Percentiles rank a stretch among this genome's conserved stretches.
Evolutionary conservation across 2,329 filamentous ascomycete genomes (phyloP).

Genomic region (Grosmannia huntii): DNA sequence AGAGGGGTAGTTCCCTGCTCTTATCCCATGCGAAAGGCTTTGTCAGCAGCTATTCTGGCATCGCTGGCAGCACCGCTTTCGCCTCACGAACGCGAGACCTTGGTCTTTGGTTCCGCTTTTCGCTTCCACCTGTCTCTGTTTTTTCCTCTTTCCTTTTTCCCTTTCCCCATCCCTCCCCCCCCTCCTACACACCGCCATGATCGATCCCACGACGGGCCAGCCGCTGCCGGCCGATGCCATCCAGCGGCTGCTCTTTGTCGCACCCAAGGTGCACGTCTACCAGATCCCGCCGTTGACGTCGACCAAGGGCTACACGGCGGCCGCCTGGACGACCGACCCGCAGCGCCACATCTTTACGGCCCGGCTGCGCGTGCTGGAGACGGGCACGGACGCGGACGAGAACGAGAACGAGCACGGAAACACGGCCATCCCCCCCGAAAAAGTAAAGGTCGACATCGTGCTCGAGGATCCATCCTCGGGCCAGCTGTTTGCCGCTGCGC

Average conservation of each 20-base stretch:
- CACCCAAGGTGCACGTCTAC: constrained; percentile 68
- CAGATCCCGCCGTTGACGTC: constrained; percentile 69
- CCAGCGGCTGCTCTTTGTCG: constrained; percentile 72
- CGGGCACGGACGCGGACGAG: constrained; percentile 36
- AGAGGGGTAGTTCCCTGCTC: neutral
- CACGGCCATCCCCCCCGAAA: constrained; percentile 25
- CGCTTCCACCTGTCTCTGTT: too few relatives aligned
- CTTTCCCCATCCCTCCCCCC: too few relatives aligned
- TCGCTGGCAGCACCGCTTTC: too few relatives aligned
- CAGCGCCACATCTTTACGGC: constrained; percentile 75
- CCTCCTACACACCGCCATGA: too few relatives aligned
- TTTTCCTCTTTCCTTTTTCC: too few relatives aligned
- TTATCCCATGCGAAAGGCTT: neutral
- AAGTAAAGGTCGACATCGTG: constrained; percentile 59
- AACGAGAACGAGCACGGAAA: constrained; percentile 13
- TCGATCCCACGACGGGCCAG: constrained; percentile 59
- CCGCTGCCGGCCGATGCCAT: constrained; percentile 63
- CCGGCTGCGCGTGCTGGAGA: constrained; percentile 67
- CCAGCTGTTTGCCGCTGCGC: constrained; percentile 71
- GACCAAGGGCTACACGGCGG: constrained; percentile 67
- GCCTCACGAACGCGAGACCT: too few relatives aligned
- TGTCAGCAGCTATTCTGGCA: neutral
- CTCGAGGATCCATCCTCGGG: constrained; percentile 64
- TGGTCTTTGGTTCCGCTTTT: too few relatives aligned
- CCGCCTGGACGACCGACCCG: constrained; percentile 60